These are phyloP conservation scores for Podaxis sp. DNA, from an alignment of 768 basidiomycete species.

Conservation along the genomic window DNA sequence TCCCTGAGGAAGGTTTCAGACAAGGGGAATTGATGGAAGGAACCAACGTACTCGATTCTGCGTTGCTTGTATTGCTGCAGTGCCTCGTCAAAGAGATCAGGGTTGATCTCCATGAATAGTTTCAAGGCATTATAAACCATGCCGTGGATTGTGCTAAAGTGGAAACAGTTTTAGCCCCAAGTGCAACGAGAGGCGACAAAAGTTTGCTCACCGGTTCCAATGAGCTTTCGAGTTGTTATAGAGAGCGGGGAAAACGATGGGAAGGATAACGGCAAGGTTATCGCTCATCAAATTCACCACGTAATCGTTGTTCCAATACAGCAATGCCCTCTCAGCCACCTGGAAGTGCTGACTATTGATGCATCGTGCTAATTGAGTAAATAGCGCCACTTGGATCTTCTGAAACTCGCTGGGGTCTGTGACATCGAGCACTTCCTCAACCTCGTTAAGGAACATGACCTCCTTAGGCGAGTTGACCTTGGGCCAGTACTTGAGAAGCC, in stretches of 20 bases:
- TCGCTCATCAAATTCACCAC: slow-evolving; percentile 99
- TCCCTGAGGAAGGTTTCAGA: slow-evolving; percentile 49
- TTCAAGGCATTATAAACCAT: slow-evolving; percentile 99
- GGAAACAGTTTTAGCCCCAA: slow-evolving; percentile 8
- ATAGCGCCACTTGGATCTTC: slow-evolving; percentile 90
- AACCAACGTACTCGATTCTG: slow-evolving; percentile 67
- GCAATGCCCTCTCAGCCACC: slow-evolving; percentile 92
- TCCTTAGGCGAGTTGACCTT: slow-evolving; percentile 99
- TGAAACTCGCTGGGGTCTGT: slow-evolving; percentile 95
- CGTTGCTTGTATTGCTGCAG: slow-evolving; percentile 91
- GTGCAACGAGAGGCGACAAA: slow-evolving; percentile 3
- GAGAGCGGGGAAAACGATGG: slow-evolving; percentile 94
- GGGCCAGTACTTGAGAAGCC: slow-evolving; percentile 97
- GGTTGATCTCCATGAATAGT: slow-evolving; percentile 98
- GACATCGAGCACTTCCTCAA: slow-evolving; percentile 97
- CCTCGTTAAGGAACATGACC: slow-evolving; percentile 99
- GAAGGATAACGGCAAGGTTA: slow-evolving; percentile 82
- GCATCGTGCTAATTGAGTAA: slow-evolving; percentile 92
- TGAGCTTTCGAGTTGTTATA: slow-evolving; percentile 96
- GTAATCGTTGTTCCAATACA: slow-evolving; percentile 99
- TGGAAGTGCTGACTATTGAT: slow-evolving; percentile 99
- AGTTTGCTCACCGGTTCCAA: slow-evolving; percentile 85
- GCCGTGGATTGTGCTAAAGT: slow-evolving; percentile 91
- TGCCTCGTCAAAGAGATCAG: slow-evolving; percentile 90
- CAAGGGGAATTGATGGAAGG: not conserved